Percentiles rank a stretch among this genome's conserved stretches.
Conservation (phyloP, 768 basidiomycete genomes). For the Boletales sp. region DNA sequence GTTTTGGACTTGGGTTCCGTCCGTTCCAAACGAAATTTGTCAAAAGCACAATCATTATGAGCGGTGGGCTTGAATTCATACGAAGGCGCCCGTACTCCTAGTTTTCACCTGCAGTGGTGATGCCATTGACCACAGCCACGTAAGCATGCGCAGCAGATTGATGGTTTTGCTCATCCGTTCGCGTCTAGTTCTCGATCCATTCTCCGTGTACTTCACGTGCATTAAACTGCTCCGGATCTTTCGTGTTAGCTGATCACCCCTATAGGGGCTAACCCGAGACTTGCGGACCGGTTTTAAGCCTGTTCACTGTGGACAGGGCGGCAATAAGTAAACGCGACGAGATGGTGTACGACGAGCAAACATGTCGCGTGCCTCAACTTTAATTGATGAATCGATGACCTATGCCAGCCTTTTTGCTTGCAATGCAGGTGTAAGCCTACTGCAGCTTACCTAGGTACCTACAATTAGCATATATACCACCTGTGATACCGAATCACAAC, state of each 20-base stretch:
- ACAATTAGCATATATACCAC: too few relatives aligned
- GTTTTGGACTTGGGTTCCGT: slow-evolving; percentile 62
- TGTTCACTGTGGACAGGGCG: slow-evolving; percentile 69
- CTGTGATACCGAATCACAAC: too few relatives aligned
- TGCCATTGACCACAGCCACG: slow-evolving; percentile 69
- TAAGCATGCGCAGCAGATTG: slow-evolving; percentile 9
- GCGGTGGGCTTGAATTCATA: slow-evolving; percentile 14
- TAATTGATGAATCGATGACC: slow-evolving; percentile 4
- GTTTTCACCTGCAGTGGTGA: slow-evolving; percentile 37
- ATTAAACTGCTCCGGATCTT: slow-evolving; percentile 19
- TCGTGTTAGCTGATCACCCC: not conserved
- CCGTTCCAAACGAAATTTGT: slow-evolving; percentile 82
- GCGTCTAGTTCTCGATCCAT: slow-evolving; percentile 55
- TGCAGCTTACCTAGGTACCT: too few relatives aligned
- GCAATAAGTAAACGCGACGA: too few relatives aligned
- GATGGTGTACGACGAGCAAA: slow-evolving; percentile 76
- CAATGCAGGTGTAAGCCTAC: not conserved
- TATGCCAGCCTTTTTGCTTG: not conserved
- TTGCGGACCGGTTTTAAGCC: slow-evolving; percentile 77
- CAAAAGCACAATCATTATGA: slow-evolving; percentile 46
- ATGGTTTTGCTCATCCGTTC: not conserved
- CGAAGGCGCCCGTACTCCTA: slow-evolving; percentile 22
- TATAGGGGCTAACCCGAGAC: slow-evolving; percentile 60
- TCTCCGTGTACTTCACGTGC: too few relatives aligned
- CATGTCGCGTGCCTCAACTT: slow-evolving; percentile 27